phyloP scores from a whole-genome alignment of 1,284 basidiomycete genomes.

The Ceratobasidium papillatum region DNA sequence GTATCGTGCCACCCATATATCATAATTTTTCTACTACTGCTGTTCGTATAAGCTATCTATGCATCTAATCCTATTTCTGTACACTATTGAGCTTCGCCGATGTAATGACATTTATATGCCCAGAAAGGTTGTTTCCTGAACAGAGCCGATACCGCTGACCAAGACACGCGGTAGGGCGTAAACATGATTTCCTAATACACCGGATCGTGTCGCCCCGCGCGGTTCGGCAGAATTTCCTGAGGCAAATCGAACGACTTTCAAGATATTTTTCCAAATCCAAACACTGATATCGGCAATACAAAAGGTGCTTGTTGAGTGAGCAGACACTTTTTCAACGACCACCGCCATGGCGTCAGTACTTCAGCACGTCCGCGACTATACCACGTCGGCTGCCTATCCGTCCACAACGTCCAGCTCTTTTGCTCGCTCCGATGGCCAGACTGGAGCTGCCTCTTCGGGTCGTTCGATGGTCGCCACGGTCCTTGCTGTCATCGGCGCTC shows the following conservation, averaged over 20 bases:
- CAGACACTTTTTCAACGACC: constrained; percentile 9
- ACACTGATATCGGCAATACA: constrained; percentile 24
- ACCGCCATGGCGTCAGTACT: constrained; percentile 34
- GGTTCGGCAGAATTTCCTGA: constrained; percentile 28
- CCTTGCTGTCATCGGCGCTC: constrained; percentile 64
- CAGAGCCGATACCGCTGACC: constrained; percentile 4
- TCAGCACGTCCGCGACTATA: constrained; percentile 33
- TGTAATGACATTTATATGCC: background rate
- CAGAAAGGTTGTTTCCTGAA: background rate
- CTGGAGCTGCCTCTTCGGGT: background rate
- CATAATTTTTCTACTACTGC: background rate
- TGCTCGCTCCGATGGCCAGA: constrained; percentile 5
- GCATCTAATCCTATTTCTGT: background rate
- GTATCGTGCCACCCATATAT: constrained; percentile 7
- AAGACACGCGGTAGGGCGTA: constrained; percentile 22
- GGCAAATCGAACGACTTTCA: constrained; percentile 16
- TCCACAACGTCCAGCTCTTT: constrained; percentile 27
- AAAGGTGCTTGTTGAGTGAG: background rate
- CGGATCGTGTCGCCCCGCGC: constrained; percentile 18
- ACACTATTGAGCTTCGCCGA: background rate
- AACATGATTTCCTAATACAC: background rate
- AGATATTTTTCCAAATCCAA: constrained; percentile 9
- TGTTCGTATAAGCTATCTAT: background rate
- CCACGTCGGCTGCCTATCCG: constrained; percentile 18
- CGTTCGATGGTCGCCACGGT: constrained; percentile 57